A percentile compares a stretch with the other conserved stretches of the same genome.
These are phyloP conservation scores for Saxophila tyrrhenica DNA, from an alignment of 495 filamentous ascomycete genomes.

Conservation along the genomic window DNA sequence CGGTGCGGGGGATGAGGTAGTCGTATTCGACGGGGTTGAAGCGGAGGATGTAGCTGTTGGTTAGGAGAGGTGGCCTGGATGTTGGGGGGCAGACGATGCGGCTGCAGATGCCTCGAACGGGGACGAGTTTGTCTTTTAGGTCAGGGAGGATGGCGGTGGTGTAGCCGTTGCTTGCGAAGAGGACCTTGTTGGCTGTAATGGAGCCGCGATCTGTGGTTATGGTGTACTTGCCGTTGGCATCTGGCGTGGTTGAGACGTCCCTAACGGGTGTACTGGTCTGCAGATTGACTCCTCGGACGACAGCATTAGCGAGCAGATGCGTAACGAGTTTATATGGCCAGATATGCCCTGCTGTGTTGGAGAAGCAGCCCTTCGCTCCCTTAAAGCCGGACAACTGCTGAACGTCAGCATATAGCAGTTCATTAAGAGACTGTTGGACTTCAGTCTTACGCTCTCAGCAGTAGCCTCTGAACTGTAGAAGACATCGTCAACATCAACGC, in stretches of 20 bases:
- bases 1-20: constrained; percentile 2
- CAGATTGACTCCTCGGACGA: neutral
- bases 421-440: neutral
- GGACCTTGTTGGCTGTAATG: neutral
- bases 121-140: neutral
- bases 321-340: neutral
- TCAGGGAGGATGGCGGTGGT: neutral
- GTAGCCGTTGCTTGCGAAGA: constrained; percentile 1
- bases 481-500: neutral
- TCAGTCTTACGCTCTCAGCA: neutral
- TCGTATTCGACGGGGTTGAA: constrained; percentile 1
- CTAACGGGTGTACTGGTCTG: neutral
- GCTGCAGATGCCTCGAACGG: neutral
- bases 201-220: neutral
- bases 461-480: neutral
- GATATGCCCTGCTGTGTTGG: neutral
- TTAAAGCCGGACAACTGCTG: neutral
- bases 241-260: neutral
- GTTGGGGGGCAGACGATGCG: neutral
- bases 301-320: neutral
- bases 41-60: neutral
- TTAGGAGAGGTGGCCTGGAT: neutral
- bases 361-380: neutral
- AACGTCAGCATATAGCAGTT: neutral
- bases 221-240: neutral